phyloP scores from a whole-genome alignment of 2,329 filamentous ascomycete species.

The Diaporthe longicolla region DNA sequence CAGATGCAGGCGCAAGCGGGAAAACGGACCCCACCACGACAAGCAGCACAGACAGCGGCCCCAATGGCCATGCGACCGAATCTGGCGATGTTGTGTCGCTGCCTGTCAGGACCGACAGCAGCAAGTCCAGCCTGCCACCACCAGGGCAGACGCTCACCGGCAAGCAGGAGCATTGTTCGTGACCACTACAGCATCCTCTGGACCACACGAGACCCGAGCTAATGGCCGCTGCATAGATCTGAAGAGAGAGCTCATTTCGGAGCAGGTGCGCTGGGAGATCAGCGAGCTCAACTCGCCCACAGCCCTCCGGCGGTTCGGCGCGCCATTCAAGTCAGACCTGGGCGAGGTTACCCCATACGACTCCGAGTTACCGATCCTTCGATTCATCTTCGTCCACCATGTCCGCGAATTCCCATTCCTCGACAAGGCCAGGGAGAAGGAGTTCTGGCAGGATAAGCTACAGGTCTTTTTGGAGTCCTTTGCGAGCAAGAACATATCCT shows the following conservation, averaged over 20 bases:
- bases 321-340: conserved; percentile 91
- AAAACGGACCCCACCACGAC: background rate
- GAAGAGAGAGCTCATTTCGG: conserved; percentile 92
- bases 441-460: conserved; percentile 99
- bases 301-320: conserved; percentile 93
- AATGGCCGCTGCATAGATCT: conserved; percentile 73
- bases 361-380: conserved; percentile 91
- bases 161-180: conserved; percentile 96
- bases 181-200: conserved; percentile 10
- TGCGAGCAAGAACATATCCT: conserved; percentile 96
- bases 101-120: conserved; percentile 46
- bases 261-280: conserved; percentile 93
- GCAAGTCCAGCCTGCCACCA: conserved; percentile 51
- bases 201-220: conserved; percentile 44
- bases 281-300: conserved; percentile 94
- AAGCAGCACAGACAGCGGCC: conserved; percentile 17
- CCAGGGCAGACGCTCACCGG: conserved; percentile 78
- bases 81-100: conserved; percentile 35
- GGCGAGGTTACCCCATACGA: conserved; percentile 95
- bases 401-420: conserved; percentile 98
- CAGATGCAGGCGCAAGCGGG: conserved; percentile 22
- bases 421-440: conserved; percentile 96
- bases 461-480: conserved; percentile 98
- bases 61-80: conserved; percentile 31
- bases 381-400: conserved; percentile 98